phyloP scores from a whole-genome alignment of 202 grass and related monocot species.

The Dendrocalamus latiflorus region DNA sequence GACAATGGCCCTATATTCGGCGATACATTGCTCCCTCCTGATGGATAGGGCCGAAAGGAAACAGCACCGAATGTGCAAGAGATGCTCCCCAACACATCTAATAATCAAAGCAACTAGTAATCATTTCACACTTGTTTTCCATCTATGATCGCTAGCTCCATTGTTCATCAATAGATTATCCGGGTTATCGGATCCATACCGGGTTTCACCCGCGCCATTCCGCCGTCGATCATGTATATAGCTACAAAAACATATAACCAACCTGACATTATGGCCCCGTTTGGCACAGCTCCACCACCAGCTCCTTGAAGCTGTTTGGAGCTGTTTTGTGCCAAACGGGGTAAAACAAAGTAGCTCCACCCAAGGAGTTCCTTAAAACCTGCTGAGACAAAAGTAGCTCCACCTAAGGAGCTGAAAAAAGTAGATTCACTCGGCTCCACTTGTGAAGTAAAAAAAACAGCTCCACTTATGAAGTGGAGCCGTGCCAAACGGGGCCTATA shows the following conservation, averaged over 20 bases:
- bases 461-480: no score
- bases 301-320: no score
- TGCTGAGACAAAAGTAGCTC: no score
- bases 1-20: constrained; percentile 20
- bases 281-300: no score
- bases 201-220: not conserved
- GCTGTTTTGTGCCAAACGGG: no score
- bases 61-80: constrained; percentile 16
- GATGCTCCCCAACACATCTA: constrained; percentile 26
- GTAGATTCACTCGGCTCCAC: no score
- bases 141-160: not conserved
- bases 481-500: no score
- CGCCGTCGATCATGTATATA: not conserved
- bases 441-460: no score
- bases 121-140: constrained; percentile 21
- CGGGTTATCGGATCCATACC: not conserved
- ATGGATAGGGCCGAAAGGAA: constrained; percentile 33
- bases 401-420: no score
- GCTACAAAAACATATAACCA: not conserved
- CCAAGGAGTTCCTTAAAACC: no score
- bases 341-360: no score
- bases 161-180: not conserved
- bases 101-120: constrained; percentile 24
- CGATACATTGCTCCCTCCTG: constrained; percentile 1
- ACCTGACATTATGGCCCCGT: no score